These are phyloP conservation scores for Rhizoclosmatium sp. DNA, from an alignment of 192 early-diverging fungal species.

Conservation along the genomic window DNA sequence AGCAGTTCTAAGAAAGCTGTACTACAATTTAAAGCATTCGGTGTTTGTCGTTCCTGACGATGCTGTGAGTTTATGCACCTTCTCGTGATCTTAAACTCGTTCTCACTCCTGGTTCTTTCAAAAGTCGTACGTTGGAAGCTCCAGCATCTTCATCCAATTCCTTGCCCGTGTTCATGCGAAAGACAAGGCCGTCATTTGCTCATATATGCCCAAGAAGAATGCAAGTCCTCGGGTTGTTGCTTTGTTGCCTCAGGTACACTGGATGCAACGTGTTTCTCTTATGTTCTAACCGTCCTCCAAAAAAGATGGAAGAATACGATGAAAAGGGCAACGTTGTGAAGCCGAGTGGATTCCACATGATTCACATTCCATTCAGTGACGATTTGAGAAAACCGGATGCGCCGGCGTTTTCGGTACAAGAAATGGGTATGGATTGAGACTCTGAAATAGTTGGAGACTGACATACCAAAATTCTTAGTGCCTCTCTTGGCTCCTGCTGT, in stretches of 20 bases:
- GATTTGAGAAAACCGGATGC: conserved; percentile 64
- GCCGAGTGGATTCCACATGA: conserved; percentile 73
- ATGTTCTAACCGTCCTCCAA: background rate
- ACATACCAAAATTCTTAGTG: background rate
- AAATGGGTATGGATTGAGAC: conserved; percentile 22
- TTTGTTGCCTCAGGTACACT: conserved; percentile 71
- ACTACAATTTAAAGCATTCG: conserved; percentile 68
- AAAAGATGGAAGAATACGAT: conserved; percentile 59
- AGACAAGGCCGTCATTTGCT: conserved; percentile 74
- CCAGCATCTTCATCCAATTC: conserved; percentile 71
- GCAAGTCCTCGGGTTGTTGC: conserved; percentile 67
- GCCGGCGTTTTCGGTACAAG: conserved; percentile 24
- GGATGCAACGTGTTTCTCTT: background rate
- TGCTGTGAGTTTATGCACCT: conserved; percentile 44
- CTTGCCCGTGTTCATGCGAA: conserved; percentile 62
- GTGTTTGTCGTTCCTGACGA: conserved; percentile 83
- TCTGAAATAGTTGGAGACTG: too few species aligned
- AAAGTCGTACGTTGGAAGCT: conserved; percentile 73
- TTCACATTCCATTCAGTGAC: conserved; percentile 79
- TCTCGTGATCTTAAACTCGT: too few species aligned
- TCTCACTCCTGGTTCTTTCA: background rate
- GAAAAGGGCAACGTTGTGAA: conserved; percentile 51
- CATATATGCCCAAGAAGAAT: conserved; percentile 62
- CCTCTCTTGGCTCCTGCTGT: conserved; percentile 29
- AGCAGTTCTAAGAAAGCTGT: conserved; percentile 54